These are phyloP conservation scores for Dalechampia spathulata DNA, from an alignment of 441 rosid species.

Conservation along the genomic window DNA sequence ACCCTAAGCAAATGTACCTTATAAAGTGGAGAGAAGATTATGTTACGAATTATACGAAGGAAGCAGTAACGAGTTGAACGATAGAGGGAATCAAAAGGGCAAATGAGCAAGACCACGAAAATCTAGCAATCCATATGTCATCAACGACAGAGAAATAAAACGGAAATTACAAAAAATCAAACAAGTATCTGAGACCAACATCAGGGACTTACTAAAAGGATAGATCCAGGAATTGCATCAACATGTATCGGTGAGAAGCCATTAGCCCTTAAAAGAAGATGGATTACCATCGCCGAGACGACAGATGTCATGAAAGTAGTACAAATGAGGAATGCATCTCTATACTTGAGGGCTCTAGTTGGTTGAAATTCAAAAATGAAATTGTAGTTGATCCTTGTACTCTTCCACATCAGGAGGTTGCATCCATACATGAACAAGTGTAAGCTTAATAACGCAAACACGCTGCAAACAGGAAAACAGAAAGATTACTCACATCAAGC, in stretches of 20 bases:
- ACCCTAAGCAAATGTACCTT: slow-evolving; percentile 73
- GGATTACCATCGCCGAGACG: slow-evolving; percentile 74
- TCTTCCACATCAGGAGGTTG: slow-evolving; percentile 88
- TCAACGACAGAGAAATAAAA: too few relatives aligned
- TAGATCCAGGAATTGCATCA: slow-evolving; percentile 83
- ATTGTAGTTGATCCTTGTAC: slow-evolving; percentile 71
- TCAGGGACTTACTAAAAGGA: slow-evolving; percentile 49
- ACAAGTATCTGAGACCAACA: neutral
- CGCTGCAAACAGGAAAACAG: slow-evolving; percentile 39
- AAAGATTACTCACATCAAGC: too few relatives aligned
- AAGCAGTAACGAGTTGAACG: slow-evolving; percentile 86
- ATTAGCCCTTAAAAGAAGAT: slow-evolving; percentile 66
- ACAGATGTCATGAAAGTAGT: slow-evolving; percentile 90
- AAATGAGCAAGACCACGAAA: slow-evolving; percentile 55
- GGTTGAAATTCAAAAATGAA: slow-evolving; percentile 88
- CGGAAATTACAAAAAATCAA: neutral
- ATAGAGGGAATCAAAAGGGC: slow-evolving; percentile 76
- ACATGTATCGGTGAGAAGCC: slow-evolving; percentile 57
- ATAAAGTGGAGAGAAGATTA: slow-evolving; percentile 79
- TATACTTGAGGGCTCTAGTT: slow-evolving; percentile 72
- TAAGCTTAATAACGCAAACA: slow-evolving; percentile 80
- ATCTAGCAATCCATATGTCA: slow-evolving; percentile 31
- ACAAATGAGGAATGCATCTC: slow-evolving; percentile 86
- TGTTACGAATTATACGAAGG: slow-evolving; percentile 67
- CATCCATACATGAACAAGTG: slow-evolving; percentile 98